Percentiles rank a stretch among this genome's conserved stretches.
Evolutionary conservation across 805 yeast species (phyloP).

Genomic region (Starmerella roubikii): DNA sequence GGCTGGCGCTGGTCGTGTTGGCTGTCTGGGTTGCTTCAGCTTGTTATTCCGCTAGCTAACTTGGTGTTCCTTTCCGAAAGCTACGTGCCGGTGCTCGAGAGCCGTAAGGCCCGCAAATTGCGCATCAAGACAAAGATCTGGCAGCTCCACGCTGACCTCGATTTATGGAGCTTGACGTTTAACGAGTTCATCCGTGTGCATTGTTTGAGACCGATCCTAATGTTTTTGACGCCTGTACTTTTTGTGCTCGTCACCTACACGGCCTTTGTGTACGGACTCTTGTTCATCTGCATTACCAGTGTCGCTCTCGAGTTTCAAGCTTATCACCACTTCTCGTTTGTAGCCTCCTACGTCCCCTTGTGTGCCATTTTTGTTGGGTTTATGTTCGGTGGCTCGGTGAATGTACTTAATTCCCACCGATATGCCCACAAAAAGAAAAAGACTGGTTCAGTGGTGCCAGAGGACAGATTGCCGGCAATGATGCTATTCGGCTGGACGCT

Average conservation of each 20-base stretch:
- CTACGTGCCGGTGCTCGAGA: constrained; percentile 37
- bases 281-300: constrained; percentile 32
- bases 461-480: constrained; percentile 44
- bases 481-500: constrained; percentile 35
- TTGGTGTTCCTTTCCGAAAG: constrained; percentile 30
- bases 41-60: constrained; percentile 27
- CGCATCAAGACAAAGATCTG: constrained; percentile 67
- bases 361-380: constrained; percentile 27
- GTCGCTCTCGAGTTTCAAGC: constrained; percentile 28
- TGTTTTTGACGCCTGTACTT: constrained; percentile 41
- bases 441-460: constrained; percentile 42
- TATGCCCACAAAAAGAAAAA: constrained; percentile 23
- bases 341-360: constrained; percentile 26
- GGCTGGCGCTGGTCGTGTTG: constrained; percentile 52
- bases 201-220: constrained; percentile 66
- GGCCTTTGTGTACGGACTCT: constrained; percentile 33
- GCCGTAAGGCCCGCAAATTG: constrained; percentile 48
- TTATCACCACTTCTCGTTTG: constrained; percentile 25
- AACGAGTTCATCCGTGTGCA: constrained; percentile 59
- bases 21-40: constrained; percentile 33
- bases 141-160: constrained; percentile 84
- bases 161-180: constrained; percentile 59
- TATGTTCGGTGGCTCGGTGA: constrained; percentile 24
- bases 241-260: constrained; percentile 31
- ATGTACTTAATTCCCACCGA: constrained; percentile 21